phyloP scores from a whole-genome alignment of 768 basidiomycete genomes.

The Hebeloma cylindrosporum region DNA sequence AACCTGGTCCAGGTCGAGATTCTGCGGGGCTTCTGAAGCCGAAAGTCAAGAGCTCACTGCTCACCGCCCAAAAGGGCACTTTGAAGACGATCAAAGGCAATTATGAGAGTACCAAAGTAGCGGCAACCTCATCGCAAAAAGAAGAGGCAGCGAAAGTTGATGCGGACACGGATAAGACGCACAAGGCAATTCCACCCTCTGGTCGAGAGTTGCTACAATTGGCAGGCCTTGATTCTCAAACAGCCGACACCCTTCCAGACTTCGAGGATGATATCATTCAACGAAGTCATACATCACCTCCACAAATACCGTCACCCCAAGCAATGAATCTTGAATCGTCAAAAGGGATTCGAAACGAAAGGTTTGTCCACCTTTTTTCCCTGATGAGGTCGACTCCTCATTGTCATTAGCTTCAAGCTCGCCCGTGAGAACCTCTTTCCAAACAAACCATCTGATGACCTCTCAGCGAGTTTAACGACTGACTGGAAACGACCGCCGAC shows the following conservation, averaged over 20 bases:
- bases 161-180: conserved; percentile 14
- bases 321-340: background rate
- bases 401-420: conserved; percentile 34
- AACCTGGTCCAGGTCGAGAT: conserved; percentile 53
- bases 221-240: conserved; percentile 44
- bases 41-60: conserved; percentile 48
- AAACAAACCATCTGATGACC: conserved; percentile 21
- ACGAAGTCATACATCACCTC: conserved; percentile 15
- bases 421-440: conserved; percentile 51
- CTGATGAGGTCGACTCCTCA: background rate
- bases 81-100: conserved; percentile 52
- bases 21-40: conserved; percentile 40
- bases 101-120: conserved; percentile 21
- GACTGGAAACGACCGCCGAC: conserved; percentile 32
- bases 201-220: conserved; percentile 46
- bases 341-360: conserved; percentile 7
- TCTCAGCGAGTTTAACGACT: conserved; percentile 15
- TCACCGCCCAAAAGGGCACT: conserved; percentile 52
- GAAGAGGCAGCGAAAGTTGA: conserved; percentile 10
- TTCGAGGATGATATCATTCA: conserved; percentile 50
- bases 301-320: background rate
- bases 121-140: background rate
- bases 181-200: conserved; percentile 11
- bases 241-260: conserved; percentile 47
- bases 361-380: conserved; percentile 3